phyloP scores from a whole-genome alignment of 768 basidiomycete species.

The Mycena galericulata region DNA sequence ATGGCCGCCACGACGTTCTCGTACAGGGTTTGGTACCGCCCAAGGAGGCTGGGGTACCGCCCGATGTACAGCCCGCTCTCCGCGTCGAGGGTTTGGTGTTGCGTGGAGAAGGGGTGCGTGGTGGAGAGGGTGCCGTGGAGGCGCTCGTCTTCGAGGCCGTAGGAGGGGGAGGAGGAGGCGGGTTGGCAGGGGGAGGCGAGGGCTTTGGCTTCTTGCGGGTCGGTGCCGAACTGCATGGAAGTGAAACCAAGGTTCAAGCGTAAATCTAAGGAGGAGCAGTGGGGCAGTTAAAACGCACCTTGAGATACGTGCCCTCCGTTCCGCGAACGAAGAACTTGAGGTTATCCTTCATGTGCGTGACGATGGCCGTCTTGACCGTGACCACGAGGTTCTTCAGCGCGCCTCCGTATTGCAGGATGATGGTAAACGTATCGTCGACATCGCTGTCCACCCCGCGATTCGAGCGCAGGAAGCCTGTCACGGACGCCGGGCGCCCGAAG shows the following conservation, averaged over 20 bases:
- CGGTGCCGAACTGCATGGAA: conserved; percentile 21
- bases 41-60: conserved; percentile 20
- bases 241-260: conserved; percentile 19
- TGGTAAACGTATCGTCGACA: conserved; percentile 23
- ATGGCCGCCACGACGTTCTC: conserved; percentile 24
- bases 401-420: conserved; percentile 24
- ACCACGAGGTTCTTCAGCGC: conserved; percentile 23
- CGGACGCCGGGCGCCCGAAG: conserved; percentile 22
- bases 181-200: conserved; percentile 18
- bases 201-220: conserved; percentile 26
- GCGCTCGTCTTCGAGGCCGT: conserved; percentile 21
- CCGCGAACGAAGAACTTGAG: conserved; percentile 23
- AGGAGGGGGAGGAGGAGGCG: conserved; percentile 16
- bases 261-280: conserved; percentile 14
- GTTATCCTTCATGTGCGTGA: conserved; percentile 25
- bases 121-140: conserved; percentile 18
- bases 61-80: conserved; percentile 21
- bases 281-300: conserved; percentile 21
- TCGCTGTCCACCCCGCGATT: conserved; percentile 23
- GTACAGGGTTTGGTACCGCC: conserved; percentile 19
- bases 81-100: conserved; percentile 15
- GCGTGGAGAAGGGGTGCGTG: conserved; percentile 8
- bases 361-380: conserved; percentile 25
- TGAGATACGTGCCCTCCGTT: conserved; percentile 22
- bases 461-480: conserved; percentile 23